Base-by-base conservation (phyloP, 139 green algal species). In the Asterochloris sp. region DNA sequence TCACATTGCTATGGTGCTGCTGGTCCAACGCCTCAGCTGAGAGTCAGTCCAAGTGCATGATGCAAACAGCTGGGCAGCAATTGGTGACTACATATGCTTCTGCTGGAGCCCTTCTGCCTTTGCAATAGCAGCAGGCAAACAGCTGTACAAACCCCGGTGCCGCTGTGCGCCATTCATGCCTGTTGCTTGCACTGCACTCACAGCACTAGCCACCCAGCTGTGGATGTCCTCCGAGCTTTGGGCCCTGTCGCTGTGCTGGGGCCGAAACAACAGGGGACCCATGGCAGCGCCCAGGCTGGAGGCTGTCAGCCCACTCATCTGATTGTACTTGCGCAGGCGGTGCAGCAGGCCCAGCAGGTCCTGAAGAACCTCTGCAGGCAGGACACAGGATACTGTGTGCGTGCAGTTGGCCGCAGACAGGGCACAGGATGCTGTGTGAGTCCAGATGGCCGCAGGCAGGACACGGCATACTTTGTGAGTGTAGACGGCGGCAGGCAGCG, bases 231-330 rank as follows among this genome's bases (percentile, higher is more conserved):
- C 76, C 29, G 76, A 80, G 8, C 38, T 26, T 11, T 69, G n/a
- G 14, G 76, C 76, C 26, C 76, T 38, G 24, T 80, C 76, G 68
- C 68, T 62, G n/a, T 69, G 60, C 9, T 62, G 60, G 13, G 76
- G 76, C 12, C 76, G 29, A n/a, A 80, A 80, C 76, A 80, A 14
- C 12, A 80, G 60, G 24, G 76, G 76, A 13, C 76, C 76, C 61
- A 80, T 13, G 61, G 76, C 76, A 54, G 67, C 60, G 1, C 76
- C 76, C 54, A 80, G 76, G 24, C 67, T 69, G 60, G 38, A 69
- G 67, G 76, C 76, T 62, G 76, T 69, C 76, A 80, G 38, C 13
- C 76, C 76, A 69, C 68, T 80, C 76, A 69, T 80, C 16, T 61
- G 24, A 38, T 54, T 28, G 60, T 80, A 47, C 60, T 80, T 61